phyloP scores from a whole-genome alignment of 164 flowering plant species.

The grape (Vitis vinifera) region ASM3070453v1 NC_081816.1:18812001-18812500 shows the following conservation, averaged over 20 bases:
- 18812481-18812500: background rate
- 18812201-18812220: background rate
- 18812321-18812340: background rate
- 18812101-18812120: background rate
- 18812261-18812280: background rate
- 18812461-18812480: background rate
- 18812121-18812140: background rate
- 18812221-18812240: background rate
- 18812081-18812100: background rate
- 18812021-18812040: background rate
- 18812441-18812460: background rate
- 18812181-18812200: background rate
- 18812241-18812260: background rate
- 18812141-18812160: background rate
- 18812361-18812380: background rate
- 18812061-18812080: background rate
- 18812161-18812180: background rate
- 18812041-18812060: background rate
- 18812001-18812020: constrained; percentile 27
- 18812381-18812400: background rate
- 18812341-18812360: background rate
- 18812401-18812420: background rate
- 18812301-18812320: background rate
- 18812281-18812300: too few species aligned
- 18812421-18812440: background rate